Evolutionary conservation across 2,329 filamentous ascomycete genomes (phyloP), one percentile per base, ranked within the genome.

Genomic region (Dothiorella sarmentorum): DNA sequence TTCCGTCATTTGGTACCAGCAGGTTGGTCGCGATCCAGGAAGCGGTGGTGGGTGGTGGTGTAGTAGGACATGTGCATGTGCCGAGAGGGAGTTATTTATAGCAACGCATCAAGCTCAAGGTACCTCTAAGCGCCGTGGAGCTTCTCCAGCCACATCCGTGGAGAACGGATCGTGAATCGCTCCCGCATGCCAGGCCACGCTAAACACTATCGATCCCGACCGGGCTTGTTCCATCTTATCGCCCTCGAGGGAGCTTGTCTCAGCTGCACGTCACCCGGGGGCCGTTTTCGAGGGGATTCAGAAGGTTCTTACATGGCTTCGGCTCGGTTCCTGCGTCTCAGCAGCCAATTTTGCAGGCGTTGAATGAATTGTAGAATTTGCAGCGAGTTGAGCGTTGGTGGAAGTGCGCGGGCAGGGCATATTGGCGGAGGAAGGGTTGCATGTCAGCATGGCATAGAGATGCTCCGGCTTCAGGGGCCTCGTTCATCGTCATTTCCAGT

Each of bases 401-500:
- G 45, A 17, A 18, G 43, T 6, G 43, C 22, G 43, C 43, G 45
- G 47, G 22, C 22, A n/a, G n/a, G n/a, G n/a, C n/a, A n/a, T n/a
- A n/a, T n/a, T n/a, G n/a, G n/a, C n/a, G n/a, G n/a, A n/a, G n/a
- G n/a, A n/a, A 26, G 22, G 20, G 49, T 40, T 22, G 49, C 18
- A 38, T 40, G 49, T 53, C 49, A 53, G 49, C 49, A 53, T 53
- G 49, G 49, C 49, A 53, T 37, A 40, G 33, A 53, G 49, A 53
- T 53, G 49, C 49, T 53, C 49, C 49, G 52, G 37, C 52, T 26
- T 57, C 55, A 57, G 55, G 55, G 52, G 52, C 43, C 44, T 29
- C 55, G 55, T 49, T 18, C 55, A 58, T 58, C 55, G 31, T 58
- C 55, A 58, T 58, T 49, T 58, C 55, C 31, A 38, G 35, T 49